These are phyloP conservation scores for Ceratobasidium sp. DNA, from an alignment of 1,284 basidiomycete genomes.

Conservation along the genomic window DNA sequence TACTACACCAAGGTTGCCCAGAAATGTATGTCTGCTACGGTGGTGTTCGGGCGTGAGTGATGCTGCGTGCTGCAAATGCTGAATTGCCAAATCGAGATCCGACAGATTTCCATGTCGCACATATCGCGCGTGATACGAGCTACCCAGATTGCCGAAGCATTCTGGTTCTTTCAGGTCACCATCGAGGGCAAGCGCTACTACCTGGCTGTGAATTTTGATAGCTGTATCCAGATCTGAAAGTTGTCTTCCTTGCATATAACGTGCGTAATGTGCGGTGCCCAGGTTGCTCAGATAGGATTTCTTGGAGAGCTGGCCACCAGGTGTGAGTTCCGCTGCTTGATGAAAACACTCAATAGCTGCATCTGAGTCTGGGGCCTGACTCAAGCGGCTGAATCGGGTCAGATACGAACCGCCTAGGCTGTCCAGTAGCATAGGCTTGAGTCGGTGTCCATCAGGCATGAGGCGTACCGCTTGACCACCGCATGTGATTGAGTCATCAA, in stretches of 20 bases:
- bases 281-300: not conserved
- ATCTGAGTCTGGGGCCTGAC: not conserved
- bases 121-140: not conserved
- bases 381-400: not conserved
- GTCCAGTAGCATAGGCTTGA: not conserved
- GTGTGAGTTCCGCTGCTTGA: not conserved
- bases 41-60: not conserved
- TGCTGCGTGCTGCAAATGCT: not conserved
- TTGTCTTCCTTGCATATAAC: not conserved
- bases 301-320: not conserved
- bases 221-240: not conserved
- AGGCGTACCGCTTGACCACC: not conserved
- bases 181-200: not conserved
- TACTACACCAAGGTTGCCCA: not conserved
- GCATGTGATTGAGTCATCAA: not conserved
- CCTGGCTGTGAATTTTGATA: not conserved
- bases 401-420: not conserved
- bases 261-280: not conserved
- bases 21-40: not conserved
- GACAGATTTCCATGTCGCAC: not conserved
- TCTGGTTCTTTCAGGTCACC: not conserved
- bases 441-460: not conserved
- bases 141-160: not conserved
- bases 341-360: not conserved
- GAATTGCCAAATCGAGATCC: not conserved